Evolutionary conservation across 805 yeast genomes (phyloP), one percentile per base, ranked within the genome.

Genomic region (Nakazawaea sp.): DNA sequence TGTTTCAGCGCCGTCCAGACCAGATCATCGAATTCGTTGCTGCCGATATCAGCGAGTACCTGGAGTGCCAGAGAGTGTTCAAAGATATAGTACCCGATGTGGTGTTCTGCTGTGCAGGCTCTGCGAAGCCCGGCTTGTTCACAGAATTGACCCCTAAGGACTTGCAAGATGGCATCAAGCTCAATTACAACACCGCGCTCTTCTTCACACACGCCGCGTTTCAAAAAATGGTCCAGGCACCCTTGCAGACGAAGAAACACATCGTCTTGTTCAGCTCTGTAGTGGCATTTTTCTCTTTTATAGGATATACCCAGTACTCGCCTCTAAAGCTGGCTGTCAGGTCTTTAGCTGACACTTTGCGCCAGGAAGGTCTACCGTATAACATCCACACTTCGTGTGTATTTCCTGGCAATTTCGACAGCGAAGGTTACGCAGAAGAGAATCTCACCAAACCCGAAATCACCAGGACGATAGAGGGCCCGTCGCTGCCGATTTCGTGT

Each of bases 231-330:
- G n/a, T 32, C n/a, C 6, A 40, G 27, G 15, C 27, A 12, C 12
- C 37, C 20, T 20, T 36, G 10, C 24, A 38, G 9, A 18, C 36
- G 1, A 27, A 28, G 37, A 44, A 52, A 44, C 81, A 69, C 50
- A 69, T 77, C 46, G 75, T 77, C 18, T 72, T 67, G 43, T 80
- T 71, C 49, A 83, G 96, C 0, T 85, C 96, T 2, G 83, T 78
- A 4, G 75, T 81, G 8, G 88, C 94, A 2, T 76, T 81, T 46
- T 90, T 75, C 62, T 87, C 96, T 4, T 81, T 90, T 51, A 83
- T 87, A 30, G 99, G 99, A 0, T 92, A 92, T 55, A 71, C 78
- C 0, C 90, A 86, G 49, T 92, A 92, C 53, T 89, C 92, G 0
- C 98, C 99, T 1, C 58, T 78, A 46, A 92, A 92, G 55, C 81